These are phyloP conservation scores for Silene noctiflora DNA, from an alignment of 179 eudicot species.

Conservation along the genomic window DNA sequence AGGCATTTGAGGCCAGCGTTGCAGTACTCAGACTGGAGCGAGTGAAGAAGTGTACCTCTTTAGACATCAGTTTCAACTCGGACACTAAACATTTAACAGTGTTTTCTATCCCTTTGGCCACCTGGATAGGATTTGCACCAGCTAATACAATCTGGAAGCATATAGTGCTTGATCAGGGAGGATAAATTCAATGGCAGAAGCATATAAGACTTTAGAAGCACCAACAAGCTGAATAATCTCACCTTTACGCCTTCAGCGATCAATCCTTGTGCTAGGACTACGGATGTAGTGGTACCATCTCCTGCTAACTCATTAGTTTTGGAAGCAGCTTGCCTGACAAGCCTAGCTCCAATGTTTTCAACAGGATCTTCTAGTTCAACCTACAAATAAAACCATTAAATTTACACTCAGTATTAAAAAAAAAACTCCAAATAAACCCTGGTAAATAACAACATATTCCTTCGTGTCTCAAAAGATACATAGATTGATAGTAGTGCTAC, in stretches of 20 bases:
- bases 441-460: not conserved
- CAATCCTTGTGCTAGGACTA: constrained; percentile 81
- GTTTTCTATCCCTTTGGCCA: constrained; percentile 73
- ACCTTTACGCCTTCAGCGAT: constrained; percentile 99
- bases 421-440: not conserved
- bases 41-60: constrained; percentile 39
- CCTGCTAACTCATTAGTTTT: constrained; percentile 93
- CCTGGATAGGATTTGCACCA: constrained; percentile 83
- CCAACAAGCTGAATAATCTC: not conserved
- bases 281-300: constrained; percentile 92
- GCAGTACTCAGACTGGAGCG: not conserved
- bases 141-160: constrained; percentile 66
- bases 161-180: constrained; percentile 9
- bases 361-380: constrained; percentile 98
- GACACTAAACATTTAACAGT: constrained; percentile 60
- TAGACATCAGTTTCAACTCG: constrained; percentile 69
- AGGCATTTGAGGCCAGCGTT: no score
- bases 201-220: not conserved
- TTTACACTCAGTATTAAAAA: not conserved
- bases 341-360: constrained; percentile 92
- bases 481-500: not conserved
- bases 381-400: constrained; percentile 32
- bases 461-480: not conserved
- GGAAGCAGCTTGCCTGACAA: constrained; percentile 94
- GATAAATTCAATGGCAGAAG: not conserved